A percentile compares a stretch with the other conserved stretches of the same genome.
These are phyloP conservation scores for Backusella tuberculispora DNA, from an alignment of 192 early-diverging fungal species.

Conservation along the genomic window DNA sequence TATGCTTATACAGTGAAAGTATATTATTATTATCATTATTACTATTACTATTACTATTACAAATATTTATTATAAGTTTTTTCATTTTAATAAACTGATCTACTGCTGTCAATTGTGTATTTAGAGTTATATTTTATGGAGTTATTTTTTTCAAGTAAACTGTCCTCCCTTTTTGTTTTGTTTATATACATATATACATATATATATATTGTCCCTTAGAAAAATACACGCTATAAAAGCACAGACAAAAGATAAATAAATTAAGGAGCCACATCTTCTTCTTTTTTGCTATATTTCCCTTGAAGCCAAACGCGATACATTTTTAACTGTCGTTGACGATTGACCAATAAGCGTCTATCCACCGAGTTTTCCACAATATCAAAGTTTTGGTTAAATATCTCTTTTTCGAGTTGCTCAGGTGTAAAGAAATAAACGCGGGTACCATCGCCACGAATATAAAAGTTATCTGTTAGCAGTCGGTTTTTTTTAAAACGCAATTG, in stretches of 20 bases:
- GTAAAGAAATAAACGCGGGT: conserved; percentile 96
- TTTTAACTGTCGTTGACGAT: conserved; percentile 87
- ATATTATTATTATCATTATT: background rate
- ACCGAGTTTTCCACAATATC: conserved; percentile 88
- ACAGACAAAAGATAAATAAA: conserved; percentile 20
- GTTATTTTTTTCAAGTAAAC: background rate
- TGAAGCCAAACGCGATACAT: conserved; percentile 99
- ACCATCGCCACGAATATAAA: conserved; percentile 97
- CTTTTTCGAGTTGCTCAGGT: conserved; percentile 48
- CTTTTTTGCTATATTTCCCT: conserved; percentile 86
- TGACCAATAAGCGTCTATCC: conserved; percentile 91
- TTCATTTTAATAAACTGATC: background rate
- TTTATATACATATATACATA: background rate
- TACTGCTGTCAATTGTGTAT: conserved; percentile 13
- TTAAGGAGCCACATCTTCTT: conserved; percentile 7
- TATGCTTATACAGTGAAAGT: background rate
- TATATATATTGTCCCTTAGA: background rate
- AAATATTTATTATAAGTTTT: background rate
- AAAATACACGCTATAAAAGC: background rate
- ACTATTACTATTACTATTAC: background rate
- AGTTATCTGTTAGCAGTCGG: conserved; percentile 87
- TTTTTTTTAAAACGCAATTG: conserved; percentile 96
- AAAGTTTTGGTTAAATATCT: conserved; percentile 54
- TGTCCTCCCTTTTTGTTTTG: background rate
- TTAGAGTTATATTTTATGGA: conserved; percentile 8